phyloP scores from a whole-genome alignment of 2,329 filamentous ascomycete species.

The Hymenotorrendiella dingleyae region DNA sequence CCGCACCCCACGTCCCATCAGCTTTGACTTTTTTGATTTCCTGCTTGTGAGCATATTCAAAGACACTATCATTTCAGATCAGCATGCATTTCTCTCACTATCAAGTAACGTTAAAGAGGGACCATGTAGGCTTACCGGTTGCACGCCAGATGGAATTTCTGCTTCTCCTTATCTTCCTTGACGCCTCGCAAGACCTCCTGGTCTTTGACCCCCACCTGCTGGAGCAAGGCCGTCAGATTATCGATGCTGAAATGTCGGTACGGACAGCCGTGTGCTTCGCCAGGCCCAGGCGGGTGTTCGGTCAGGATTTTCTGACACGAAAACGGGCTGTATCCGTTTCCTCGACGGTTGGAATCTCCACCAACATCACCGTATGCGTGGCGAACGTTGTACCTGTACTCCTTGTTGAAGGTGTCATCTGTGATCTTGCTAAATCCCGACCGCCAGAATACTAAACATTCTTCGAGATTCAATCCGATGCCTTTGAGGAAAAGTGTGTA shows the following conservation, averaged over 20 bases:
- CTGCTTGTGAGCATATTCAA: conserved; percentile 76
- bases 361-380: conserved; percentile 93
- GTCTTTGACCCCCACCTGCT: conserved; percentile 74
- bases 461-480: conserved; percentile 85
- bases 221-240: conserved; percentile 72
- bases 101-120: background rate
- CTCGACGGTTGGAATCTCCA: conserved; percentile 80
- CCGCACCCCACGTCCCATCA: conserved; percentile 62
- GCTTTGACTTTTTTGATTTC: conserved; percentile 75
- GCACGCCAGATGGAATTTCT: conserved; percentile 90
- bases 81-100: background rate
- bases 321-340: conserved; percentile 82
- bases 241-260: conserved; percentile 89
- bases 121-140: conserved; percentile 56
- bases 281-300: conserved; percentile 78
- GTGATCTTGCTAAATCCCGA: conserved; percentile 77
- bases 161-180: conserved; percentile 80
- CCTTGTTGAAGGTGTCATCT: conserved; percentile 94
- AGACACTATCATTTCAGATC: conserved; percentile 52
- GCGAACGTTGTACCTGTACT: conserved; percentile 96
- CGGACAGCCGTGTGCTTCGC: conserved; percentile 92
- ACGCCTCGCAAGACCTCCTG: conserved; percentile 72
- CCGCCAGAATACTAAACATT: conserved; percentile 89
- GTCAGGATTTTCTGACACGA: conserved; percentile 93
- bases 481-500: conserved; percentile 97